Evolutionary conservation across 2,329 filamentous ascomycete species (phyloP), one percentile per base, ranked within the genome.

Genomic region (Zymoseptoria brevis): DNA sequence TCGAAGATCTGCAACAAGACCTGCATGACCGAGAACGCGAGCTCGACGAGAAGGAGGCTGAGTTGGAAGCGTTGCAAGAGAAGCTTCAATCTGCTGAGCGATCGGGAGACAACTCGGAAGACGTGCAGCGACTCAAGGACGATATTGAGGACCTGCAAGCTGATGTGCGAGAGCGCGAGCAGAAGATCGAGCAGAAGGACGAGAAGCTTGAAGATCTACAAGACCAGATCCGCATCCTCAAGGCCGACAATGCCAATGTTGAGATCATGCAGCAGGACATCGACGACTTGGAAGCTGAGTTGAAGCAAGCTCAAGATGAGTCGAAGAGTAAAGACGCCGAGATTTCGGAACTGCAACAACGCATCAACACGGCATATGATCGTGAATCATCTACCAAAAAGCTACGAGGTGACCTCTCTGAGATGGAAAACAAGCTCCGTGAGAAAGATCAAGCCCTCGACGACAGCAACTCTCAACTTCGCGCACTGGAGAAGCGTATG

Each of bases 241-340:
- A 69, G 29, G 58, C 65, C 29, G 67, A 70, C 16, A 65, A 67
- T n/a, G 68, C 69, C 22, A 80, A 87, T 52, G 77, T 87, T 8
- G 80, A 87, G 49, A 79, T 84, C 35, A 76, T 90, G 16, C 82
- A 82, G 54, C 78, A 79, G 19, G 80, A 84, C 64, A 71, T 89
- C 16, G 68, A 73, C 13, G 68, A 70, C 24, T 67, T 74, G 41
- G 79, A 86, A 54, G 73, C 80, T 16, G 80, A 81, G 49, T 81
- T 83, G 62, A 77, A 69, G 24, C 68, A 70, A 52, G 73, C 70
- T 79, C 58, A 81, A 81, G 60, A 78, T 80, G 50, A 71, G 45
- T 56, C 74, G 2, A 65, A 69, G 16, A 61, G 62, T 19, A 72
- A 72, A 59, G 62, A 71, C 21, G 64, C 62, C 2, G 64, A 66